Base-by-base conservation (phyloP, 345 rosid genomes). In the Lepidium aucheri region DNA sequence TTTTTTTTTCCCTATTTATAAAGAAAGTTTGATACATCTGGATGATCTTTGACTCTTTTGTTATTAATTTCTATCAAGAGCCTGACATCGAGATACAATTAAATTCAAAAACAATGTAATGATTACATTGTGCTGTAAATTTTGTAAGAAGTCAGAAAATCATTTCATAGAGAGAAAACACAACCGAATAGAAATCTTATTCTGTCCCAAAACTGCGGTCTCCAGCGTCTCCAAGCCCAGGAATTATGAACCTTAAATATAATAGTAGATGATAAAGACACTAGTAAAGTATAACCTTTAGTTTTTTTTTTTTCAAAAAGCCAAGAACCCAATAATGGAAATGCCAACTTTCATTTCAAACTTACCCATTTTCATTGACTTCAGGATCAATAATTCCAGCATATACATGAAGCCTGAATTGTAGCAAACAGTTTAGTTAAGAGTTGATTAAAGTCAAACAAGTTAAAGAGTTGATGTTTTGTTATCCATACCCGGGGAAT, bases 191-290 rank as follows among this genome's bases (percentile, higher is more conserved):
- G 60, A 13, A 2, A 12, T 26, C 81, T 52, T 77, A n/a, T n/a
- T n/a, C n/a, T 36, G 96, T 92, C 46, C 97, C 97, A 2, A 83
- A 93, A 83, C 94, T 86, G 17, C 98, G 93, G 73, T 93, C 95
- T 32, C 98, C 98, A 3, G 97, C 97, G 70, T 93, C 98, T 75
- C 98, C 98, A 43, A 93, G 95, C 39, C 98, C 98, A n/a, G 98
- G 98, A 63, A 93, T 65, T 45, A 93, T 93, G 72, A 81, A 92
- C 71, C 95, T 92, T 17, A 24, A 34, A 41, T n/a, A n/a, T n/a
- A n/a, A n/a, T n/a, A 20, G 2, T 28, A 39, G 2, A 57, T 0
- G 64, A 26, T 2, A 26, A 55, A 14, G 8, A 12, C 68, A n/a
- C n/a, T n/a, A 24, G 32, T 15, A 11, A 39, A 57, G 17, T 39